A percentile compares a stretch with the other conserved stretches of the same genome.
Conservation (phyloP, 2,329 filamentous ascomycete genomes). For the Corniculantispora saksenae region DNA sequence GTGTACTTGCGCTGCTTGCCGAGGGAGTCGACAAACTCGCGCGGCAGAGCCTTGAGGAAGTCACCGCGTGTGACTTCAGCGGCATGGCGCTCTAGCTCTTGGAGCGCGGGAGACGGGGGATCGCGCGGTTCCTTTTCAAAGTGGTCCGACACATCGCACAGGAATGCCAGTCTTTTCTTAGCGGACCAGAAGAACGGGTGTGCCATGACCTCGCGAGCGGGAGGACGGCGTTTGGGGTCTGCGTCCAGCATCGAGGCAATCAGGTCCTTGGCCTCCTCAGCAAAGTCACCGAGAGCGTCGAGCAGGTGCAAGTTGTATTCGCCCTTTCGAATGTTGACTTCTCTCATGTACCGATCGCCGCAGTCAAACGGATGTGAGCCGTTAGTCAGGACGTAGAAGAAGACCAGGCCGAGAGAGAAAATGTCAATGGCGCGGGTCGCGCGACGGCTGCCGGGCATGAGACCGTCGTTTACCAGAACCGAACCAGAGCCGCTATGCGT, state of each 20-base stretch:
- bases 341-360: slow-evolving; percentile 90
- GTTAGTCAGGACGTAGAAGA: slow-evolving; percentile 96
- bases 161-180: slow-evolving; percentile 84
- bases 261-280: slow-evolving; percentile 83
- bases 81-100: slow-evolving; percentile 57
- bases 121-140: slow-evolving; percentile 92
- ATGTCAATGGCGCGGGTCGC: slow-evolving; percentile 97
- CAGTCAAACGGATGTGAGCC: slow-evolving; percentile 93
- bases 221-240: slow-evolving; percentile 62
- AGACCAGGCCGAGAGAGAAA: slow-evolving; percentile 95
- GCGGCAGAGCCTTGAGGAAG: slow-evolving; percentile 75
- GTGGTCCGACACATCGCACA: slow-evolving; percentile 96
- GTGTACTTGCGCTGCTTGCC: slow-evolving; percentile 96
- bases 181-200: slow-evolving; percentile 97
- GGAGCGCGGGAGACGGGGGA: slow-evolving; percentile 69
- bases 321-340: slow-evolving; percentile 95
- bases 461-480: slow-evolving; percentile 57
- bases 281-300: slow-evolving; percentile 77
- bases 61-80: slow-evolving; percentile 63
- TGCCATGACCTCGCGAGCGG: slow-evolving; percentile 76
- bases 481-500: slow-evolving; percentile 63
- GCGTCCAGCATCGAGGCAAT: slow-evolving; percentile 74
- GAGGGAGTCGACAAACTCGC: slow-evolving; percentile 82
- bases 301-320: slow-evolving; percentile 72
- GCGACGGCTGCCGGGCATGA: slow-evolving; percentile 65